Percentiles rank a stretch among this genome's conserved stretches.
These are phyloP conservation scores for Tolypocladium cylindrosporum DNA, from an alignment of 2,329 filamentous ascomycete species.

Conservation along the genomic window DNA sequence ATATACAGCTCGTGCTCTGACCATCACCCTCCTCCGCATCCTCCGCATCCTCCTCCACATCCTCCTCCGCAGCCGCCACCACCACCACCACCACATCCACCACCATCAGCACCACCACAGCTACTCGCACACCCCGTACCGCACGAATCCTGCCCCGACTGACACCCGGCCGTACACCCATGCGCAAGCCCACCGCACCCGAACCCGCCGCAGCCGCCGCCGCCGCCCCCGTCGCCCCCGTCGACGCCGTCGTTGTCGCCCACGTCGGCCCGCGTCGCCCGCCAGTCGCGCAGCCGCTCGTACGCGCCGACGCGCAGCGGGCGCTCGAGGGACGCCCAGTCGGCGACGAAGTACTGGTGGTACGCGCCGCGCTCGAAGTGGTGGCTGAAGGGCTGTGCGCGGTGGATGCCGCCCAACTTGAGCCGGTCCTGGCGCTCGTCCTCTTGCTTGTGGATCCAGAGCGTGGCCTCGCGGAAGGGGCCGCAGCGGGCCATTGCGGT, in stretches of 20 bases:
- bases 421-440: constrained; percentile 17
- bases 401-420: constrained; percentile 30
- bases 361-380: constrained; percentile 22
- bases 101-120: constrained; percentile 3
- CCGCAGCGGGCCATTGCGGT: constrained; percentile 22
- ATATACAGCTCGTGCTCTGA: too few relatives aligned
- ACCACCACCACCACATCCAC: constrained; percentile 1
- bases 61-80: constrained; percentile 8
- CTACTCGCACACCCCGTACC: constrained; percentile 11
- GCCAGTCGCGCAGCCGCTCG: constrained; percentile 14
- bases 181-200: constrained; percentile 8
- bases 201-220: constrained; percentile 7
- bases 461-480: constrained; percentile 17
- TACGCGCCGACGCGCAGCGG: constrained; percentile 11
- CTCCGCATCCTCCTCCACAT: constrained; percentile 7
- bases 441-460: constrained; percentile 20
- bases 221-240: constrained; percentile 4
- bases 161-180: constrained; percentile 9
- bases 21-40: constrained; percentile 8
- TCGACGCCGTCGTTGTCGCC: not conserved
- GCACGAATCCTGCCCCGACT: constrained; percentile 10
- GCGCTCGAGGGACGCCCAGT: constrained; percentile 12
- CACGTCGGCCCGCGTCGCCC: constrained; percentile 9
- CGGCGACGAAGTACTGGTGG: constrained; percentile 17
- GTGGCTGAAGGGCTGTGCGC: constrained; percentile 30